These are phyloP conservation scores for Ascodesmis nigricans DNA, from an alignment of 495 filamentous ascomycete genomes.

Conservation along the genomic window DNA sequence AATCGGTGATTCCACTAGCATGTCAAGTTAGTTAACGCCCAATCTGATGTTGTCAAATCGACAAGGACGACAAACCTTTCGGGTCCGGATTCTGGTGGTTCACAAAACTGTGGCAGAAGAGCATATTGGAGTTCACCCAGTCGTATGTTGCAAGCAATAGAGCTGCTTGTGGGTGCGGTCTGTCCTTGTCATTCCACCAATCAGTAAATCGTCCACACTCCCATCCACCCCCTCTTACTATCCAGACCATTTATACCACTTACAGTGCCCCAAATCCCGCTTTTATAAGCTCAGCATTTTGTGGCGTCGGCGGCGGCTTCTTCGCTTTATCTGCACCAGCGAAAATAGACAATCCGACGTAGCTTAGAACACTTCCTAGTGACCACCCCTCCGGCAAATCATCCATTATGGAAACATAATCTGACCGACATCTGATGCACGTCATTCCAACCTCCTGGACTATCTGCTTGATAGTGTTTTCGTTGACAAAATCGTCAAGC, in stretches of 20 bases:
- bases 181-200: conserved; percentile 20
- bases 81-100: conserved; percentile 32
- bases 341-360: conserved; percentile 54
- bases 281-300: conserved; percentile 50
- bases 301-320: conserved; percentile 30
- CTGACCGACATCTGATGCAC: conserved; percentile 40
- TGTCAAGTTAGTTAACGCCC: background rate
- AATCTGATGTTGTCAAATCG: background rate
- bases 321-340: conserved; percentile 41
- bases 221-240: background rate
- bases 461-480: conserved; percentile 62
- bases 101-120: conserved; percentile 75
- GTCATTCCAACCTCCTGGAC: conserved; percentile 48
- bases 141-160: conserved; percentile 74
- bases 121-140: conserved; percentile 81
- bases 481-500: conserved; percentile 95
- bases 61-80: conserved; percentile 25
- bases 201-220: no score
- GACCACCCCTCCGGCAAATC: conserved; percentile 85
- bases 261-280: conserved; percentile 50
- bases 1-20: conserved; percentile 41
- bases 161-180: conserved; percentile 56
- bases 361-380: conserved; percentile 43
- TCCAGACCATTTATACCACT: conserved; percentile 14
- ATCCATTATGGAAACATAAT: conserved; percentile 77